Conservation (phyloP, 768 basidiomycete genomes). For the Phylloporus arenicola region DNA sequence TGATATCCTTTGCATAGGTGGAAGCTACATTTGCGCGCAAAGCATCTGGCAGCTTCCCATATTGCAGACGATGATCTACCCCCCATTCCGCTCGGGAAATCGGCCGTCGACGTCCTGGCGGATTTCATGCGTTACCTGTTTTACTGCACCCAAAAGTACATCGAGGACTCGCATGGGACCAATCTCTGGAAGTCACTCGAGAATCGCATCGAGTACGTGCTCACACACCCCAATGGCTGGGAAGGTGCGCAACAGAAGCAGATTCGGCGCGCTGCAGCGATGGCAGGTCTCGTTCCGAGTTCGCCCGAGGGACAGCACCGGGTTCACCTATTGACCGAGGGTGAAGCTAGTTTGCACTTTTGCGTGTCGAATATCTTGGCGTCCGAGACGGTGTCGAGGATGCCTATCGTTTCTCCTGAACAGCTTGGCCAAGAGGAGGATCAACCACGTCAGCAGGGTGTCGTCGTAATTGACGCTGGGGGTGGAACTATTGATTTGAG, state of each 20-base stretch:
- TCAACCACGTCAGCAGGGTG: conserved; percentile 25
- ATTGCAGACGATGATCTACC: conserved; percentile 32
- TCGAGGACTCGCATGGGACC: conserved; percentile 43
- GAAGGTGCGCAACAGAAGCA: conserved; percentile 52
- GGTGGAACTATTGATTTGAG: conserved; percentile 42
- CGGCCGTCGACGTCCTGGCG: conserved; percentile 38
- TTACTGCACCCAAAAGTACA: conserved; percentile 41
- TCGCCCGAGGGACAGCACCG: conserved; percentile 36
- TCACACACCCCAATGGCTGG: conserved; percentile 65
- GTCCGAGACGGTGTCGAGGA: conserved; percentile 24
- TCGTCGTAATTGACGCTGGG: conserved; percentile 50
- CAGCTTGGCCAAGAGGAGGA: conserved; percentile 15
- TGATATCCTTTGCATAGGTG: conserved; percentile 20
- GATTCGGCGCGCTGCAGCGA: conserved; percentile 49
- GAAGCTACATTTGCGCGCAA: conserved; percentile 37
- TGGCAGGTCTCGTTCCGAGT: conserved; percentile 46
- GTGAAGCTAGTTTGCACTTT: conserved; percentile 57
- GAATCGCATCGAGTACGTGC: conserved; percentile 42
- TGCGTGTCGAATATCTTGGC: conserved; percentile 46
- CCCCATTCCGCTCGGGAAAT: conserved; percentile 39
- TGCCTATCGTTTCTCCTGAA: conserved; percentile 19
- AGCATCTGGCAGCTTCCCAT: conserved; percentile 27
- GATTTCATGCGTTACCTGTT: conserved; percentile 46
- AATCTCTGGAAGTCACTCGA: conserved; percentile 44
- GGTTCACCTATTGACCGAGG: conserved; percentile 56